Conservation (phyloP, 345 rosid genomes). For the Salix purpurea region DNA sequence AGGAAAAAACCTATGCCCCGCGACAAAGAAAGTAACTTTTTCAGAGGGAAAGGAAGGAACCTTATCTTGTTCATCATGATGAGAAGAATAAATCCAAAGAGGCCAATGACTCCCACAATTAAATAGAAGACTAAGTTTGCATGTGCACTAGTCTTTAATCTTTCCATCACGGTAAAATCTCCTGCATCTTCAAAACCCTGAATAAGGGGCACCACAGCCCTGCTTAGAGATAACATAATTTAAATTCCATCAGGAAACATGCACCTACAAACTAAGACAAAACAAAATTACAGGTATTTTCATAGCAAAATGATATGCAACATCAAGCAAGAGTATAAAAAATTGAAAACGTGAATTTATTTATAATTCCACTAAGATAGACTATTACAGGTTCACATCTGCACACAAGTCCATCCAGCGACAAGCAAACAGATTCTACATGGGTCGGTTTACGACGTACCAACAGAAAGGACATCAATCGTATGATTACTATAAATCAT, state of each 20-base stretch:
- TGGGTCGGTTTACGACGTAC: background rate
- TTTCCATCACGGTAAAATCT: constrained; percentile 82
- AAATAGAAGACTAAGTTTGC: constrained; percentile 91
- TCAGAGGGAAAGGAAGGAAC: constrained; percentile 30
- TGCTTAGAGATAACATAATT: constrained; percentile 64
- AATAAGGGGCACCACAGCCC: constrained; percentile 99
- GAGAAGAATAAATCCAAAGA: constrained; percentile 87
- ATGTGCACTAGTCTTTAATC: constrained; percentile 84
- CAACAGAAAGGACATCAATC: background rate
- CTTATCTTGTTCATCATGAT: constrained; percentile 56
- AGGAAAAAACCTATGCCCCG: background rate
- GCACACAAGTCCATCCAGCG: background rate
- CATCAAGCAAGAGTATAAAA: background rate
- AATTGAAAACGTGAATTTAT: background rate
- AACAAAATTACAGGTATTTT: constrained; percentile 8
- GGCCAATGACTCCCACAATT: constrained; percentile 79
- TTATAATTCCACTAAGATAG: background rate
- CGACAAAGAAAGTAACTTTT: background rate
- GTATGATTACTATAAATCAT: background rate
- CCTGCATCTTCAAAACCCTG: constrained; percentile 99
- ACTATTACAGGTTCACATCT: background rate
- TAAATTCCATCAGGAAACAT: constrained; percentile 37
- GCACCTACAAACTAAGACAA: constrained; percentile 26
- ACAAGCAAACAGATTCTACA: background rate
- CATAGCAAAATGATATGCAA: background rate